These are phyloP conservation scores for Scedosporium dehoogii DNA, from an alignment of 2,329 filamentous ascomycete genomes.

Conservation along the genomic window DNA sequence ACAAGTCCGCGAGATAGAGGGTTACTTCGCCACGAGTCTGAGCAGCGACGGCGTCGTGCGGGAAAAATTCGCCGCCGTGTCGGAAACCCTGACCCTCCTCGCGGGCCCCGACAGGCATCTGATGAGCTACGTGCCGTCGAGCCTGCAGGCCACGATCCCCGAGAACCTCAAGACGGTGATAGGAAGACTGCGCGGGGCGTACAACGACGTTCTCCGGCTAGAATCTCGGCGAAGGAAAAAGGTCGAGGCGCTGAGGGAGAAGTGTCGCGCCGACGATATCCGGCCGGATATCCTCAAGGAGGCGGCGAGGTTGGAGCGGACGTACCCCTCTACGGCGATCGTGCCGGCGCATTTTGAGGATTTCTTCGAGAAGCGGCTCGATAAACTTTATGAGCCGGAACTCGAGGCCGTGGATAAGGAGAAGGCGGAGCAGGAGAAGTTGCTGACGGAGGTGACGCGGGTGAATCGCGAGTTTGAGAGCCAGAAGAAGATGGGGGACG, in stretches of 20 bases:
- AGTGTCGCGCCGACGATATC: slow-evolving; percentile 79
- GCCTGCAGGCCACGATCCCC: slow-evolving; percentile 67
- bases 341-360: slow-evolving; percentile 85
- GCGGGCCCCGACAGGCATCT: slow-evolving; percentile 71
- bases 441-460: slow-evolving; percentile 59
- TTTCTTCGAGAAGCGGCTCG: slow-evolving; percentile 75
- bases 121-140: slow-evolving; percentile 83
- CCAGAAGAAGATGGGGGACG: slow-evolving; percentile 57
- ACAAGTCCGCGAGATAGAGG: slow-evolving; percentile 69
- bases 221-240: slow-evolving; percentile 73
- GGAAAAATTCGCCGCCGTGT: slow-evolving; percentile 67
- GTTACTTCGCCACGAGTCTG: slow-evolving; percentile 63
- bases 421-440: slow-evolving; percentile 62
- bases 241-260: slow-evolving; percentile 68
- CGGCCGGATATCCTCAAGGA: slow-evolving; percentile 75
- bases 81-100: slow-evolving; percentile 65
- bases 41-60: slow-evolving; percentile 54
- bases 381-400: slow-evolving; percentile 68
- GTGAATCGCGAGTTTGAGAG: slow-evolving; percentile 70
- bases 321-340: slow-evolving; percentile 74
- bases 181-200: slow-evolving; percentile 62
- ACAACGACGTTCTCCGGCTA: slow-evolving; percentile 77
- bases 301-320: slow-evolving; percentile 73
- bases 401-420: slow-evolving; percentile 62
- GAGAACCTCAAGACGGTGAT: slow-evolving; percentile 73